phyloP scores from a whole-genome alignment of 2,329 filamentous ascomycete species.

The Canariomyces notabilis region DNA sequence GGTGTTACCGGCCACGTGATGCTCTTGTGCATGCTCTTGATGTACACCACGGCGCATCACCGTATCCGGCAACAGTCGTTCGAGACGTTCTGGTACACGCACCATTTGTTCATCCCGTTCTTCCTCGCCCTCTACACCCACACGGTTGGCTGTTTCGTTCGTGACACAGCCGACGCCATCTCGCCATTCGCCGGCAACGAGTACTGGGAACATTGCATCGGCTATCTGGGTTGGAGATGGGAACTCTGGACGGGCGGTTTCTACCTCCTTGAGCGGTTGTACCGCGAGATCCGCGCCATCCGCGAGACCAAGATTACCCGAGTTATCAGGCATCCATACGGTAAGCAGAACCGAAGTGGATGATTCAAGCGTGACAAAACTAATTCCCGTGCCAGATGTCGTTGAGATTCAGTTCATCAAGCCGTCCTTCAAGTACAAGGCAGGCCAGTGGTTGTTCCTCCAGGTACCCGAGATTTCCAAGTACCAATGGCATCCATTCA shows the following conservation, averaged over 20 bases:
- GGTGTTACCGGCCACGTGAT: conserved; percentile 96
- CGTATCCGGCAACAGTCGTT: conserved; percentile 95
- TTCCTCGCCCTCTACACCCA: conserved; percentile 92
- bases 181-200: conserved; percentile 78
- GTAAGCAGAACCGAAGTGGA: conserved; percentile 42
- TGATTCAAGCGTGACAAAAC: too few species aligned
- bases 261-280: conserved; percentile 83
- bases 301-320: conserved; percentile 85
- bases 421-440: conserved; percentile 95
- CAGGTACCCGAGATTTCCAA: conserved; percentile 84
- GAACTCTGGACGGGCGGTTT: conserved; percentile 80
- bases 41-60: conserved; percentile 92
- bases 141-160: conserved; percentile 92
- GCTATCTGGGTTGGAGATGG: conserved; percentile 97
- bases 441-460: conserved; percentile 96
- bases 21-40: conserved; percentile 97
- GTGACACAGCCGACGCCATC: conserved; percentile 64
- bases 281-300: conserved; percentile 80
- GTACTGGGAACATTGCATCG: conserved; percentile 91
- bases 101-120: conserved; percentile 97
- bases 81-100: conserved; percentile 99
- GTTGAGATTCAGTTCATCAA: conserved; percentile 97
- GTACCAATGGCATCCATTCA: conserved; percentile 98
- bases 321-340: conserved; percentile 92
- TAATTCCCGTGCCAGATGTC: conserved; percentile 57